Evolutionary conservation across 345 rosid species (phyloP).

Genomic region (Camelina hispida): DNA sequence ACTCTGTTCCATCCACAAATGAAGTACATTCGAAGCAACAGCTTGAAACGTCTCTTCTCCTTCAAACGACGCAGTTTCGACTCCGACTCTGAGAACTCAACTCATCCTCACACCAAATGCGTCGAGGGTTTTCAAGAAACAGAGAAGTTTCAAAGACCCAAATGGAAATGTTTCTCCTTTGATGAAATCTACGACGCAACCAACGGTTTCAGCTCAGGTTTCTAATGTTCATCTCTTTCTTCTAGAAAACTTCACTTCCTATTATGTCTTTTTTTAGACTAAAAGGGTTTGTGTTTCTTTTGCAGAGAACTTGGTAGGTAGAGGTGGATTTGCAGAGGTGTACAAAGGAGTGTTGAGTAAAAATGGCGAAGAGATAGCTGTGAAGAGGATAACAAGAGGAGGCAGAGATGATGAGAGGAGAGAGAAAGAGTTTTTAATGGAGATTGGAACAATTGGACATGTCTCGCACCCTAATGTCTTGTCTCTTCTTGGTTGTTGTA

Average conservation of each 20-base stretch:
- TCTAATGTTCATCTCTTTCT: constrained; percentile 28
- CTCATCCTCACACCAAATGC: constrained; percentile 31
- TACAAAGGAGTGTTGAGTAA: constrained; percentile 61
- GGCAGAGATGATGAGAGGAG: constrained; percentile 81
- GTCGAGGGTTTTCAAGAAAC: constrained; percentile 43
- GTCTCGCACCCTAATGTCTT: constrained; percentile 81
- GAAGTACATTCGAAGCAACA: constrained; percentile 81
- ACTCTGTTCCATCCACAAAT: constrained; percentile 44
- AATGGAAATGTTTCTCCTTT: constrained; percentile 93
- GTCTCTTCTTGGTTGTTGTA: constrained; percentile 84
- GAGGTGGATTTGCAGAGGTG: constrained; percentile 95
- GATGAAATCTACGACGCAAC: constrained; percentile 85
- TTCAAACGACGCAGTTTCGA: constrained; percentile 66
- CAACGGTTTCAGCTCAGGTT: constrained; percentile 70
- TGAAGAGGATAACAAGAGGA: constrained; percentile 78
- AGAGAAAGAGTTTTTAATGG: constrained; percentile 87
- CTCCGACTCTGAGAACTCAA: constrained; percentile 44
- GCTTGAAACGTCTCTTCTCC: constrained; percentile 85
- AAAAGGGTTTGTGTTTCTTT: neutral
- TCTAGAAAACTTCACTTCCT: neutral
- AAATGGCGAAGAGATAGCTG: constrained; percentile 74
- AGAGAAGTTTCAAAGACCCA: constrained; percentile 59
- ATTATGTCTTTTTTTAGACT: neutral
- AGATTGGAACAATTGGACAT: constrained; percentile 95
- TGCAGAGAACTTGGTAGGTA: constrained; percentile 77